Evolutionary conservation across 768 basidiomycete species (phyloP), one percentile per base, ranked within the genome.

Genomic region (Glaciozyma martinii): DNA sequence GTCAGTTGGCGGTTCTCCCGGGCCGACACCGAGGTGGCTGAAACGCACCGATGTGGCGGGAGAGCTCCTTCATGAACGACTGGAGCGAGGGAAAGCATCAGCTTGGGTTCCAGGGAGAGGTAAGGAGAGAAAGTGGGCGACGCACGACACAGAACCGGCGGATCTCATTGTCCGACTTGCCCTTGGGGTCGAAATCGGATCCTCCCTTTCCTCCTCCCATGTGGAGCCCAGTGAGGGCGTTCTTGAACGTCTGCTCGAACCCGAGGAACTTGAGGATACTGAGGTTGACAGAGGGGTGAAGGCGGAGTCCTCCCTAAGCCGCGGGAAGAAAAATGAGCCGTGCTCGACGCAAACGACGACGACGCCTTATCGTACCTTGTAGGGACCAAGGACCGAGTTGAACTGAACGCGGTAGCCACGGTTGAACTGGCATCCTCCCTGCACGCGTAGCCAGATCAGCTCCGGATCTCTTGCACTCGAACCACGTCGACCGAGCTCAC

Each of bases 161-260:
- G 75, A 87, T 86, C 78, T 87, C 86, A 72, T 75, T 78, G 78
- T 87, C 86, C 25, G 83, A 83, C 78, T 86, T 86, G 74, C 86
- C 86, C 82, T 87, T 88, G 76, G 86, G 86, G 79, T 87, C 85
- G 72, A 88, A 88, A 79, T 88, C 86, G 61, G 81, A 82, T 46
- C 86, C 86, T 77, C 86, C 86, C 79, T 88, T 88, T 65, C 84
- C 86, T 70, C 86, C 86, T 71, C 86, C 86, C 85, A 87, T 87
- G 77, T 78, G 82, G 61, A 87, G 78, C 40, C 86, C 86, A 19
- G 86, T 87, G 32, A 88, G 80, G 44, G 86, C 86, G 77, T 88
- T 87, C 78, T 87, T 87, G 82, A 87, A 87, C 60, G 66, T 65
- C 32, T 52, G 50, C 27, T 25, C 50, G 84, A 87, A 86, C 53